Evolutionary conservation across 306 rosid genomes (phyloP), one percentile per base, ranked within the genome.

Genomic region (Castanopsis chinensis): DNA sequence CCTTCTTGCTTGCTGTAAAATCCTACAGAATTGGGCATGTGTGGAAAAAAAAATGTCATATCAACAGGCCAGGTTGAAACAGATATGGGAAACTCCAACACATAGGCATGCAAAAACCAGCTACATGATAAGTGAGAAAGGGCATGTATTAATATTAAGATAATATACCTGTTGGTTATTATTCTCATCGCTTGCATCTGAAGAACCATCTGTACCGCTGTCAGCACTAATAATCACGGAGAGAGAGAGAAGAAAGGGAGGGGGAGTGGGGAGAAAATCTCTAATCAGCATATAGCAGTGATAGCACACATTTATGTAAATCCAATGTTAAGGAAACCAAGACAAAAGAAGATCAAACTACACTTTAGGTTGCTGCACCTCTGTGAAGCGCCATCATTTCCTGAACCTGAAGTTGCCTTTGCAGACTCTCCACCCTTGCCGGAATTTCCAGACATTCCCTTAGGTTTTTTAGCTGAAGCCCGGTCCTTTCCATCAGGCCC

Each of bases 151-250:
- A 70, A 52, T 76, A 78, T 64, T 45, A 56, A 69, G 41, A 25
- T 76, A 67, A 74, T 18, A 32, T 83, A 93, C 99, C 96, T 89
- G 98, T 57, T 87, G 95, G 86, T 91, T 87, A 49, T 79, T 78
- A 82, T 91, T 88, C 81, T 95, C 99, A 41, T 95, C 99, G 21
- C 96, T 91, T 30, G 81, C 94, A 75, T 93, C 93, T 37, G 99
- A 95, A 72, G 96, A 91, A 70, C 89, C 98, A 86, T 95, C 99
- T 0, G 90, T 87, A 75, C 92, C 97, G 81, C 99, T 95, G 73
- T 93, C 99, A 52, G 58, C 96, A 83, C 99, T 95, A 82, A 58
- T n/a, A 67, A 68, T 23, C 72, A 33, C 0, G n/a, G 51, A 8
- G 51, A 6, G 20, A 7, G 52, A 5, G 12, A 33, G 53, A 49